Evolutionary conservation across 2,329 filamentous ascomycete genomes (phyloP), one percentile per base, ranked within the genome.

Genomic region (Diaporthe batatas): DNA sequence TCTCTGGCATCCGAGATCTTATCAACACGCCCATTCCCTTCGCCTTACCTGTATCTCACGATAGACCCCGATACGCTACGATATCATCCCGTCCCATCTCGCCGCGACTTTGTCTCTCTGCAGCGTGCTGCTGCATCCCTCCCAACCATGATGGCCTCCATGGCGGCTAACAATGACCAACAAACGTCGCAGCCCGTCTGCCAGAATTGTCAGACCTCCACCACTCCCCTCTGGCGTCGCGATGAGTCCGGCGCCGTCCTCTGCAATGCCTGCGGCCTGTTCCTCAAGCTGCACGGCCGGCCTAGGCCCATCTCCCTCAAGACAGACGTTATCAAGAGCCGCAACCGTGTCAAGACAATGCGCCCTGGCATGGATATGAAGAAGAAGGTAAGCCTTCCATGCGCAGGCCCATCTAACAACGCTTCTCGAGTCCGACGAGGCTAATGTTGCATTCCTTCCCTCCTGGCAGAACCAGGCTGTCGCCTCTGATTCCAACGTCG

Each of bases 311-410:
- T 98, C 82, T 97, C 94, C 78, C 89, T 99, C 79, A 99, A 99
- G 88, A 98, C 96, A 64, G 96, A 99, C 86, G 96, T 98, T 77
- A 99, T 99, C 86, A 99, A 99, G 88, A 98, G 95, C 86, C 94
- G 96, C 79, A 99, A 99, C 84, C 92, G 96, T 76, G 96, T 98
- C 78, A 98, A 98, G 88, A 96, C 95, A 36, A 90, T 91, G 83
- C 89, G 90, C 70, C 90, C 93, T 11, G 94, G 95, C 79, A 90
- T 93, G 75, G 91, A 92, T 59, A 93, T 94, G 79, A 95, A 92
- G 83, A 91, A 95, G 84, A 97, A 97, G 91, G 94, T 94, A 85
- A 79, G 84, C 80, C n/a, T 64, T 71, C 54, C 71, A 47, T 67
- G 64, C 71, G 65, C 67, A 47, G 59, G 68, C 57, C 70, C 49